Percentiles rank a stretch among this genome's conserved stretches.
phyloP scores from a whole-genome alignment of 2,329 filamentous ascomycete species.

The Cladophialophora immunda region DNA sequence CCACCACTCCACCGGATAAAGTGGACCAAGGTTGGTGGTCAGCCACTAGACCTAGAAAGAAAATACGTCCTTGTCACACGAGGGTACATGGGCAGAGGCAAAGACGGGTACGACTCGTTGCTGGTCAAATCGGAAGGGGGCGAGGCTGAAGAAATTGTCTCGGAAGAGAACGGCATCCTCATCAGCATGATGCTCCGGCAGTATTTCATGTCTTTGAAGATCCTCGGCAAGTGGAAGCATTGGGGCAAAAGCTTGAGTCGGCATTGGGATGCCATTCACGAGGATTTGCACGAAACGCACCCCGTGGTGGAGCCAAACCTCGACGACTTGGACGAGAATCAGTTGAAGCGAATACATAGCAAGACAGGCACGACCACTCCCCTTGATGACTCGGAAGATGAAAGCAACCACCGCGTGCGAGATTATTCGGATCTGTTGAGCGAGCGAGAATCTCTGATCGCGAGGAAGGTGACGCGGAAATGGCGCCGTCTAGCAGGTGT shows the following conservation, averaged over 20 bases:
- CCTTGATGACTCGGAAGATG: conserved; percentile 60
- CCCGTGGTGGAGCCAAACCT: conserved; percentile 36
- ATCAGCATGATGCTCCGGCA: conserved; percentile 87
- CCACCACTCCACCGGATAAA: conserved; percentile 70
- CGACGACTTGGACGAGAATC: conserved; percentile 11
- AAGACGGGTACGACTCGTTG: conserved; percentile 82
- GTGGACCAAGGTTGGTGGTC: conserved; percentile 67
- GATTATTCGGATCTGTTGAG: conserved; percentile 20
- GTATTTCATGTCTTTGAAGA: conserved; percentile 87
- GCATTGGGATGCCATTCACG: conserved; percentile 74
- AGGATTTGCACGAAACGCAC: conserved; percentile 61
- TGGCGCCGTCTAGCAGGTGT: conserved; percentile 40
- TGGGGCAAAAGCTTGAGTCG: conserved; percentile 69
- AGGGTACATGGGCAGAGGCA: conserved; percentile 88
- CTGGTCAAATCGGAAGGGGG: conserved; percentile 81
- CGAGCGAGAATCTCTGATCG: conserved; percentile 42
- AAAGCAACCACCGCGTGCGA: conserved; percentile 44
- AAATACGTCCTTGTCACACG: conserved; percentile 79
- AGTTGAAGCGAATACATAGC: conserved; percentile 37
- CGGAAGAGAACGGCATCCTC: conserved; percentile 85
- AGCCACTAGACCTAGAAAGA: conserved; percentile 68
- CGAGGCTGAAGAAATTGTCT: conserved; percentile 77
- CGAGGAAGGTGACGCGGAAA: conserved; percentile 38
- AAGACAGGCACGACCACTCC: conserved; percentile 38
- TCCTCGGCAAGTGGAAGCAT: conserved; percentile 79